These are phyloP conservation scores for Phaeosphaeria sp. DNA, from an alignment of 2,329 filamentous ascomycete genomes.

Conservation along the genomic window DNA sequence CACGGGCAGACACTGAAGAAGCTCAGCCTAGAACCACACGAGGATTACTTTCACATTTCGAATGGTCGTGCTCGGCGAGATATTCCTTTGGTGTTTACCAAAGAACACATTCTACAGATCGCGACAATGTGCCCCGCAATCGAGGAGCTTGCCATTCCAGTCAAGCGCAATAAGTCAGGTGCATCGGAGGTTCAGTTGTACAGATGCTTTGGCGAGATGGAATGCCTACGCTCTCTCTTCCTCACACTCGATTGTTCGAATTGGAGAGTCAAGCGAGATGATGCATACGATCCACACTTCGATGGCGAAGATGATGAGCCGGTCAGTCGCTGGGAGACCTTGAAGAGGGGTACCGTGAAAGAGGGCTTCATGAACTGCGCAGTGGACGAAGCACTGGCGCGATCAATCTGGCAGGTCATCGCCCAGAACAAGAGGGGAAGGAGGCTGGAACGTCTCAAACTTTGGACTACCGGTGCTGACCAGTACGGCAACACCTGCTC, in stretches of 20 bases:
- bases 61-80: conserved; percentile 13
- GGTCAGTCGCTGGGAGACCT: neutral
- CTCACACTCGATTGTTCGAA: conserved; percentile 24
- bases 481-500: neutral
- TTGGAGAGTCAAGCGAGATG: conserved; percentile 14
- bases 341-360: conserved; percentile 9
- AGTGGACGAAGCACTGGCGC: conserved; percentile 27
- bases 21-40: conserved; percentile 13
- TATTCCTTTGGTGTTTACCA: conserved; percentile 23
- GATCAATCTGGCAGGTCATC: conserved; percentile 25
- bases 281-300: conserved; percentile 15
- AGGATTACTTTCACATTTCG: neutral
- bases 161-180: conserved; percentile 24
- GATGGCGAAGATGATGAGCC: conserved; percentile 15
- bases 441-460: conserved; percentile 23
- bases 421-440: conserved; percentile 19
- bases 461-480: conserved; percentile 22
- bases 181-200: conserved; percentile 21
- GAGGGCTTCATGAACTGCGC: conserved; percentile 26
- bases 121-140: conserved; percentile 16
- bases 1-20: conserved; percentile 20
- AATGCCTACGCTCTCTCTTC: conserved; percentile 18
- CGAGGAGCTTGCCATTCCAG: conserved; percentile 21
- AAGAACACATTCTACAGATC: conserved; percentile 19
- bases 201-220: conserved; percentile 23